Evolutionary conservation across 2,329 filamentous ascomycete genomes (phyloP), one percentile per base, ranked within the genome.

Genomic region (Cladophialophora yegresii): DNA sequence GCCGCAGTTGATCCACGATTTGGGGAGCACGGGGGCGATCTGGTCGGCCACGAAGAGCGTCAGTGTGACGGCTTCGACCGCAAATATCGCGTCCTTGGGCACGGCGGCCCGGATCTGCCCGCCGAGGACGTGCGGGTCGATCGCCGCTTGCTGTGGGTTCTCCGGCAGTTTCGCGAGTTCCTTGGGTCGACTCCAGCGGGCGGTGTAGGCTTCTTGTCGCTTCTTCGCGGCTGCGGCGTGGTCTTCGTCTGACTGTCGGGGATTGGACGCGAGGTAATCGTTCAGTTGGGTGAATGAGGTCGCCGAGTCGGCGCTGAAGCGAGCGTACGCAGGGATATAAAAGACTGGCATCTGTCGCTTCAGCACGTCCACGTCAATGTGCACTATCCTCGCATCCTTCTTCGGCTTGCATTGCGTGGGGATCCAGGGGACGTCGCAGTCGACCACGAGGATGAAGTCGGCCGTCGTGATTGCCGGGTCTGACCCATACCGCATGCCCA

Each of bases 391-490:
- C 1, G 86, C 83, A 6, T 79, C 77, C 1, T 79, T 75, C 3
- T 79, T 81, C 0, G 87, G 87, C 53, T 82, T 82, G 77, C 84
- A 87, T 66, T 87, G 86, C 0, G 91, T 95, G n/a, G 89, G 87
- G 61, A 97, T 92, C 92, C 92, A 97, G 0, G 93, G 93, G 0
- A 96, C 92, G 73, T 97, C 93, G 68, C 92, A 96, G 76, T 97
- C 90, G 26, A 96, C 74, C 2, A 96, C 88, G 0, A 97, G 70
- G 64, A 97, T 96, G 10, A 92, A 85, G 74, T 97, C 93, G 0
- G 93, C 91, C 0, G 86, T 86, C 64, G 82, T 84, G 73, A 96
- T 90, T 49, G 83, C 81, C 1, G 90, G 86, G 58, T 96, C 89
- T 2, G 85, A 82, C 2, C 91, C 91, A 71, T 88, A 96, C 50